Base-by-base conservation (phyloP, 768 basidiomycete genomes). In the Gymnopilus junonius region DNA sequence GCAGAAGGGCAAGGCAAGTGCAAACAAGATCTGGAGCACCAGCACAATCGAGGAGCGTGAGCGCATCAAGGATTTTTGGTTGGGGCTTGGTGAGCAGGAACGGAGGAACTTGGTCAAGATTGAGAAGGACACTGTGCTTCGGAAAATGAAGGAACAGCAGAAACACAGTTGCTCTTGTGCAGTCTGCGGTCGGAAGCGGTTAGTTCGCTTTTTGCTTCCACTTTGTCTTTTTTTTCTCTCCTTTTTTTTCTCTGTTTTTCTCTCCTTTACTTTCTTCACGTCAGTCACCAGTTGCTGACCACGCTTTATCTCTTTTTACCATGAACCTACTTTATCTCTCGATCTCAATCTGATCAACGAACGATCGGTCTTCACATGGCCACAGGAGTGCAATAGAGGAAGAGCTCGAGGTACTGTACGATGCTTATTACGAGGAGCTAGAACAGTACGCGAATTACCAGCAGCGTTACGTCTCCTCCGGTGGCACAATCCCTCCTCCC, bases 131-230 rank as follows among this genome's bases (percentile, higher is more conserved):
- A 94, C 95, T 25, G 97, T 99, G 31, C 80, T 99, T 62, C 87
- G 87, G 78, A 99, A 99, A 87, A 99, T 99, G 95, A 99, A 99
- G 83, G 97, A 99, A 78, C 94, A 98, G 82, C 95, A 98, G 85
- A 92, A 93, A 73, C 95, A 98, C 74, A 91, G 89, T 64, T 99
- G 97, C 74, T 89, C 89, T 64, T 97, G 97, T 81, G 95, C 96
- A 39, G 93, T 98, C 34, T 97, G 97, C 81, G 95, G 96, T 59
- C 82, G 97, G 75, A 99, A 99, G 85, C 91, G 97, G 93, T 74
- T 67, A 54, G 65, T 65, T 62, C 63, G 61, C 61, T 51, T 60
- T 66, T 65, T 68, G 61, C 53, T 60, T n/a, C n/a, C 63, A 66
- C 68, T 68, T 75, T 55, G 66, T 59, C 62, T 72, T 40, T 55